Evolutionary conservation across 352 stramenopile genomes (phyloP), one percentile per base, ranked within the genome.

Genomic region (Aphanomyces astaci): DNA sequence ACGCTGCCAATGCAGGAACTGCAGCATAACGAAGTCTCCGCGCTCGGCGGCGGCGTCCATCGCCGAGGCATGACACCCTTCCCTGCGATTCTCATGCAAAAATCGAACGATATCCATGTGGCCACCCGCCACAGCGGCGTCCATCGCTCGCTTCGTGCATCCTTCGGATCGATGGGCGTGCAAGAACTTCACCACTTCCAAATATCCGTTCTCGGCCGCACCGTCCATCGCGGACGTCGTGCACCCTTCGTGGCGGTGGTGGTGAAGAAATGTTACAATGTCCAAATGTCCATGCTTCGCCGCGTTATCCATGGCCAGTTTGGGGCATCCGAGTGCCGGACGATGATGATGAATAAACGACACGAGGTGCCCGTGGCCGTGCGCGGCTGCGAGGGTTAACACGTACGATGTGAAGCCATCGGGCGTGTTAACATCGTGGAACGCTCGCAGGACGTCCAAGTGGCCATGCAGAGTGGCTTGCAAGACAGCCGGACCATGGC

Each of bases 211-310:
- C 19, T 70, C 39, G 3, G 71, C 66, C 1, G 71, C 66, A 25
- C 71, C 32, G 43, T 73, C 59, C 39, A 75, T 71, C 2, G 71
- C 71, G 5, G 62, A 36, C 13, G 46, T 45, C 7, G 54, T 71
- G 31, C 71, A 74, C 27, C 66, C 66, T 11, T 73, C 60, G 0
- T 19, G 25, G 5, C 69, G 52, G 28, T 72, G 22, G 25, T 55
- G 25, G 28, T 75, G 71, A 10, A 75, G 57, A 56, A 55, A 75
- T 30, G 56, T 17, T 5, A 75, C 17, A 13, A 71, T 65, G 15
- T 49, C 57, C 1, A 75, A 53, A 45, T 74, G 71, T 15, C 71
- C 71, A n/a, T 72, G 31, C 28, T 55, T 70, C 30, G 71, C 71
- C 1, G 71, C 71, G 11, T 39, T 64, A 59, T 75, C 71, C 66